Conservation (phyloP, 1,284 basidiomycete species). For the Irpex sp. region DNA sequence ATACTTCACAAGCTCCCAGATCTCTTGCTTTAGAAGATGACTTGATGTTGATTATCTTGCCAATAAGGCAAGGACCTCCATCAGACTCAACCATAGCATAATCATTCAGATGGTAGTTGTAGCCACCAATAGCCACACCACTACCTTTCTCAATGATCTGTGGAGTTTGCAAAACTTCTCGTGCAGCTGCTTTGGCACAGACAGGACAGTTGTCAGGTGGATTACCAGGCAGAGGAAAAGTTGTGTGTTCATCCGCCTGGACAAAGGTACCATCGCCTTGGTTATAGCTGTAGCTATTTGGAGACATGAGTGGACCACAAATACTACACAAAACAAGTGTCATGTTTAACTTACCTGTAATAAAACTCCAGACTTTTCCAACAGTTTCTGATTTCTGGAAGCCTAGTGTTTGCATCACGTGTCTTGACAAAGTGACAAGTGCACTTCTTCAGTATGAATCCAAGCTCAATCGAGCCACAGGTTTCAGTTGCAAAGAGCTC, state of each 20-base stretch:
- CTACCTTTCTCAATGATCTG: slow-evolving; percentile 30
- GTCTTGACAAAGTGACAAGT: slow-evolving; percentile 38
- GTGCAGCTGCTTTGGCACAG: slow-evolving; percentile 35
- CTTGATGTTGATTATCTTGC: slow-evolving; percentile 27
- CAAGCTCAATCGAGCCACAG: slow-evolving; percentile 40
- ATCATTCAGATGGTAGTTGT: slow-evolving; percentile 51
- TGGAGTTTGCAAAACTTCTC: slow-evolving; percentile 24
- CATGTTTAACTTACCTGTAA: slow-evolving; percentile 44
- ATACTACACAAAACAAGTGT: neutral
- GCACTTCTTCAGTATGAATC: slow-evolving; percentile 37
- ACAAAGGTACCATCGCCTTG: slow-evolving; percentile 29
- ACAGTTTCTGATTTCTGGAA: neutral
- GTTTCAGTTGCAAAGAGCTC: slow-evolving; percentile 60
- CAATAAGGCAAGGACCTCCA: slow-evolving; percentile 34
- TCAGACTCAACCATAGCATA: slow-evolving; percentile 45
- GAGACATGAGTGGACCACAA: neutral
- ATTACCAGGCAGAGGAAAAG: slow-evolving; percentile 11
- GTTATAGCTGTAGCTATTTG: slow-evolving; percentile 24
- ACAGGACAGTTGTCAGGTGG: slow-evolving; percentile 50
- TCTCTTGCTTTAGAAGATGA: slow-evolving; percentile 2
- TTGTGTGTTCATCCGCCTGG: slow-evolving; percentile 20
- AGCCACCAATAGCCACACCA: slow-evolving; percentile 34
- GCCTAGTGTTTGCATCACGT: neutral
- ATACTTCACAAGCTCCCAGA: slow-evolving; percentile 13
- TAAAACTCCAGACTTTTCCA: slow-evolving; percentile 41